These are phyloP conservation scores for Nelumbo lutea DNA, from an alignment of 164 flowering plant genomes.

Conservation along the genomic window DNA sequence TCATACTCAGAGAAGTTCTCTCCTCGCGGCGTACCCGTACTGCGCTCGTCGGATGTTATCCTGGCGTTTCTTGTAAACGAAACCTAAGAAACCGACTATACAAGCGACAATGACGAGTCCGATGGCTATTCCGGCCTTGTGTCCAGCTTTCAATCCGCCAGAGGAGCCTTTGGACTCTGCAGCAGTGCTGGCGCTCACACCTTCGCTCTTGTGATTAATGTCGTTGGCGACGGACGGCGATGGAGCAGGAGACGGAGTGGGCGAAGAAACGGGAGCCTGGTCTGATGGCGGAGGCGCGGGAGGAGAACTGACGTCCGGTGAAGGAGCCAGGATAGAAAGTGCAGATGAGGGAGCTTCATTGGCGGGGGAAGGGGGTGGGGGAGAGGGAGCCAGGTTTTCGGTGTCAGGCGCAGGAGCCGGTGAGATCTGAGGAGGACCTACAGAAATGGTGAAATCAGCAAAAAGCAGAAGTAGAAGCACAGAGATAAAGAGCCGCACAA, in stretches of 20 bases:
- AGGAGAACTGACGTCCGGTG: background rate
- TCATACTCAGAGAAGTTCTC: slow-evolving; percentile 17
- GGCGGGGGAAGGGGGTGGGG: background rate
- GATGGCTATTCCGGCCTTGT: slow-evolving; percentile 32
- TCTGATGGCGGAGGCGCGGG: slow-evolving; percentile 6
- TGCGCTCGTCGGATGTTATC: slow-evolving; percentile 27
- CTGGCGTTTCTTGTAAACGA: slow-evolving; percentile 35
- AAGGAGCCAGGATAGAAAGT: background rate
- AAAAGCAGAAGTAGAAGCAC: slow-evolving; percentile 9
- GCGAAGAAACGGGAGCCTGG: background rate
- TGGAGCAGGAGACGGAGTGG: slow-evolving; percentile 10
- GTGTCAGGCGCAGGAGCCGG: slow-evolving; percentile 19
- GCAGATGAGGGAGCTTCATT: background rate
- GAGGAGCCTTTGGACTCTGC: background rate
- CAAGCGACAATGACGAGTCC: slow-evolving; percentile 31
- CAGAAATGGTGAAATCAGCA: slow-evolving; percentile 5
- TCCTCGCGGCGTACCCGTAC: slow-evolving; percentile 29
- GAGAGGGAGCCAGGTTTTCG: background rate
- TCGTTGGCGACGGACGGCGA: slow-evolving; percentile 6
- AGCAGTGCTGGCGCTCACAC: background rate
- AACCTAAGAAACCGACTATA: slow-evolving; percentile 16
- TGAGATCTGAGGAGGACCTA: slow-evolving; percentile 3
- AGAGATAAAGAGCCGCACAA: background rate
- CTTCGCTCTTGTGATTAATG: background rate
- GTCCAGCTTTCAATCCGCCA: slow-evolving; percentile 26